A percentile compares a stretch with the other conserved stretches of the same genome.
These are phyloP conservation scores for Tagetes patula DNA, from an alignment of 129 eudicot genomes.

Conservation along the genomic window DNA sequence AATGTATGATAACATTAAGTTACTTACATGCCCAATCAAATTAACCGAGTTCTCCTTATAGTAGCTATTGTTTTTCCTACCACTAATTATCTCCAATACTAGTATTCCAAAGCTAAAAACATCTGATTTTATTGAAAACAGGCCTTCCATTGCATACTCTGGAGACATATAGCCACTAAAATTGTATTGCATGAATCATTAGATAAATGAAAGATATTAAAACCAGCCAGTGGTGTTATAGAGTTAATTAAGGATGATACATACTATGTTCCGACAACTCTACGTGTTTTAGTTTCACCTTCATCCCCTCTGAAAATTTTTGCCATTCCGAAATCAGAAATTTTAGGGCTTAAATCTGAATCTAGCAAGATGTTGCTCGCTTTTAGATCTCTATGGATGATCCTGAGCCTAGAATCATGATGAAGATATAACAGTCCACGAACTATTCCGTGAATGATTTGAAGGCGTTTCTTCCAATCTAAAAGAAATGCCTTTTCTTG, in stretches of 20 bases:
- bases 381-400: conserved; percentile 73
- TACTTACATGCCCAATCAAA: conserved; percentile 59
- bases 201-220: background rate
- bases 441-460: conserved; percentile 51
- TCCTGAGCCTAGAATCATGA: conserved; percentile 63
- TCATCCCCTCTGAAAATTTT: conserved; percentile 52
- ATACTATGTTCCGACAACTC: conserved; percentile 76
- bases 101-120: conserved; percentile 61
- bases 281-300: conserved; percentile 45
- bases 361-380: conserved; percentile 64
- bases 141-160: conserved; percentile 66
- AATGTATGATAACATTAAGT: background rate
- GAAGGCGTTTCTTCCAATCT: conserved; percentile 52
- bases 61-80: conserved; percentile 48
- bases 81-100: conserved; percentile 54
- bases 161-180: conserved; percentile 79
- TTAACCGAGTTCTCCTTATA: conserved; percentile 33
- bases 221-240: background rate
- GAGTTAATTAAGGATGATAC: background rate
- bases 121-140: conserved; percentile 51
- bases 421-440: conserved; percentile 75
- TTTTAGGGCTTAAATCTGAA: conserved; percentile 53
- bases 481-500: conserved; percentile 31
- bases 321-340: conserved; percentile 77
- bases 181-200: conserved; percentile 22